These are phyloP conservation scores for Trichoderma breve DNA, from an alignment of 2,329 filamentous ascomycete genomes.

Conservation along the genomic window DNA sequence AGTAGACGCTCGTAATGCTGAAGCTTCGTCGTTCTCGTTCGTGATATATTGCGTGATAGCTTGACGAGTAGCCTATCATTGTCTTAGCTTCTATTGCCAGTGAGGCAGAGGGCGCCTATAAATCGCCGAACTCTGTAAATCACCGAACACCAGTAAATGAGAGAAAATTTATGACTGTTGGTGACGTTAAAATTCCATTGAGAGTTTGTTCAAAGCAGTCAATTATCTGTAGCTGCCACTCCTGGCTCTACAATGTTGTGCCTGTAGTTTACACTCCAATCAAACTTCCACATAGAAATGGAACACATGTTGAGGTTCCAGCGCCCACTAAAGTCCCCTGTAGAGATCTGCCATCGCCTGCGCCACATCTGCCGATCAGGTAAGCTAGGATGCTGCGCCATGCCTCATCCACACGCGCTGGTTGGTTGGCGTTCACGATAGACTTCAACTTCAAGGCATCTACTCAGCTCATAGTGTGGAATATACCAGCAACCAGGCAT, in stretches of 20 bases:
- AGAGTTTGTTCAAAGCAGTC: background rate
- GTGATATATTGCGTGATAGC: background rate
- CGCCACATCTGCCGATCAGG: constrained; percentile 16
- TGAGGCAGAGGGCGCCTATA: background rate
- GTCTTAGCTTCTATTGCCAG: background rate
- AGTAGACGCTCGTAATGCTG: background rate
- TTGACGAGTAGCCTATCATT: background rate
- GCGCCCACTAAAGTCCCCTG: background rate
- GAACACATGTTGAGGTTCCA: background rate
- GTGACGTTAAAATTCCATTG: background rate
- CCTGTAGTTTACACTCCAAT: background rate
- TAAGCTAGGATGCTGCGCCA: constrained; percentile 12
- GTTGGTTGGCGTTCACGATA: background rate
- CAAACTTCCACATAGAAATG: background rate
- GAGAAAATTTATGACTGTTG: background rate
- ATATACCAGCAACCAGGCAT: background rate
- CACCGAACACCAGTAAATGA: background rate
- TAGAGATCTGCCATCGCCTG: constrained; percentile 3
- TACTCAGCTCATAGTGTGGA: background rate
- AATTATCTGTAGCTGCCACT: background rate
- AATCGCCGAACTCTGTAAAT: background rate
- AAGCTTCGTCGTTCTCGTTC: background rate
- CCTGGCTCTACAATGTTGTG: background rate
- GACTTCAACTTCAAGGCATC: background rate
- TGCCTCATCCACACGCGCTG: background rate